Evolutionary conservation across 2,329 filamentous ascomycete species (phyloP), one percentile per base, ranked within the genome.

Genomic region (Elsinoe arachidis): DNA sequence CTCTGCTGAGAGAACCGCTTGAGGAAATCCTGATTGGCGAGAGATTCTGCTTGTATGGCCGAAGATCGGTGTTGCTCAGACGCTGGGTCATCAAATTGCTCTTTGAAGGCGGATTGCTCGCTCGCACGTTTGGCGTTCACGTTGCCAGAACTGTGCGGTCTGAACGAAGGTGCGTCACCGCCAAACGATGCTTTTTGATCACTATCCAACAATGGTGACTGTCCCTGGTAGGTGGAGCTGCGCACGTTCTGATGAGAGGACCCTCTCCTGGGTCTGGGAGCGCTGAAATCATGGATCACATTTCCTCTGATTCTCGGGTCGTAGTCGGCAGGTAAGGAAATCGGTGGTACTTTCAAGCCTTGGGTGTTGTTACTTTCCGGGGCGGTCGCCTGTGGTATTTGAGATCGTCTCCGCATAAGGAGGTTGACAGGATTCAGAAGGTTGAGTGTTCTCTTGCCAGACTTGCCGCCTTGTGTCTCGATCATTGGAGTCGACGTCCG

Each of bases 201-300:
- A 26, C 30, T 34, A 19, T 57, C 55, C 2, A 39, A 35, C n/a
- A 54, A 49, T 21, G 53, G 34, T 17, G 51, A 19, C 49, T 44
- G 37, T 17, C 19, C 37, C 12, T 53, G 51, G 12, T 57, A 46
- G 3, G 49, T 53, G 4, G 33, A 38, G 47, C 23, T 44, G 21
- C 30, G 38, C 6, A 34, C 35, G 15, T 43, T 55, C n/a, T 44
- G 49, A 14, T 55, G 35, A 10, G 56, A 54, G 10, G 46, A 39
- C 5, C 37, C 38, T 21, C 56, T 44, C 56, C 77, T 75, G 41
- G 75, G 71, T 54, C 81, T 73, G 5, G 82, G 83, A 3, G 78
- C 80, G 51, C 81, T 84, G 66, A 85, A 86, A 63, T 86, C 83
- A 69, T 86, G 82, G 1, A 85, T 76, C 19, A 82, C 77, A 51